Conservation (phyloP, 2,329 filamentous ascomycete species). For the Hawksworthiomyces lignivorus region DNA sequence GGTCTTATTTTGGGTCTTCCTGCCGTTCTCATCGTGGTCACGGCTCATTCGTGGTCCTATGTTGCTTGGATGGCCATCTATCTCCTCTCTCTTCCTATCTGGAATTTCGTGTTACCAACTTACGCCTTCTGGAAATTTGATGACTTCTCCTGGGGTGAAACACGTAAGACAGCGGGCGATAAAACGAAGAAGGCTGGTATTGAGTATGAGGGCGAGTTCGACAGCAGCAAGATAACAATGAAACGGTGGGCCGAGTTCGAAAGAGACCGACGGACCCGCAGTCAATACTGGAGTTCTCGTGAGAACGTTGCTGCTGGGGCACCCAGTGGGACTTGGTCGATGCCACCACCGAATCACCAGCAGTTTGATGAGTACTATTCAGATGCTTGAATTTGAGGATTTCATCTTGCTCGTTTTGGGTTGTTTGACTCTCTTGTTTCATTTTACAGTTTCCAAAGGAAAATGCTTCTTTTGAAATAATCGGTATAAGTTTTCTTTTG, state of each 20-base stretch:
- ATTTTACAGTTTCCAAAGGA: too few relatives aligned
- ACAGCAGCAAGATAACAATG: conserved; percentile 99
- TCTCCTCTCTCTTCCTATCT: conserved; percentile 82
- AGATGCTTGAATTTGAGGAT: conserved; percentile 32
- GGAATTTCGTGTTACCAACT: conserved; percentile 91
- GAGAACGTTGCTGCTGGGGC: conserved; percentile 40
- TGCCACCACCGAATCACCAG: conserved; percentile 31
- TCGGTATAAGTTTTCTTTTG: neutral
- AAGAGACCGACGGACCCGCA: conserved; percentile 46
- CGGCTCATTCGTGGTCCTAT: conserved; percentile 87
- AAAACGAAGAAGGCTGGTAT: conserved; percentile 79
- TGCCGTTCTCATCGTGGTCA: conserved; percentile 83
- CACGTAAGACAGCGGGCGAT: conserved; percentile 87
- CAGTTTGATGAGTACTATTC: conserved; percentile 51
- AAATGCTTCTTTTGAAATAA: too few relatives aligned
- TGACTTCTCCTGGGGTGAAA: conserved; percentile 99
- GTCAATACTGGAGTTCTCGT: conserved; percentile 44
- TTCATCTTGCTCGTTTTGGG: neutral
- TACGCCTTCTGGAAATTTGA: conserved; percentile 99
- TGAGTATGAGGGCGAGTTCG: conserved; percentile 91
- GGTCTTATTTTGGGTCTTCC: conserved; percentile 89
- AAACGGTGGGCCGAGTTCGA: conserved; percentile 98
- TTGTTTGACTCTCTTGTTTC: neutral
- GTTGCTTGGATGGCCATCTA: conserved; percentile 97
- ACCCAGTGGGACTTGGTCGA: conserved; percentile 30